A percentile compares a stretch with the other conserved stretches of the same genome.
phyloP scores from a whole-genome alignment of 108 stramenopile genomes.

The Pseudonitzschia delicatissima region DNA sequence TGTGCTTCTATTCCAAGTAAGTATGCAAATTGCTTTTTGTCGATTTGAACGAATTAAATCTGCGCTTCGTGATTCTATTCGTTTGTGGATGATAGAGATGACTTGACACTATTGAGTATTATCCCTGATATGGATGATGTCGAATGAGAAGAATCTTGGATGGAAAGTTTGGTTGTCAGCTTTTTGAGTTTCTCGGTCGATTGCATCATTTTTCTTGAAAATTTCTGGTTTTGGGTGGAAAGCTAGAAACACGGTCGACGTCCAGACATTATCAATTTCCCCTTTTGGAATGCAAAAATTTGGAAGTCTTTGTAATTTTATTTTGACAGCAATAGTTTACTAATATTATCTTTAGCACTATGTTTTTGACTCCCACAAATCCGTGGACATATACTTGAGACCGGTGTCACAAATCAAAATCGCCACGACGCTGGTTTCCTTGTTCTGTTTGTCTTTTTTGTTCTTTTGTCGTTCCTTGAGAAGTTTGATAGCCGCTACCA shows the following conservation, averaged over 20 bases:
- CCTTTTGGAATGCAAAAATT: background rate
- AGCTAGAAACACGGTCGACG: background rate
- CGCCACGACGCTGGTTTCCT: conserved; percentile 1
- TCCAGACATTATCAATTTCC: background rate
- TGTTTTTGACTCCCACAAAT: conserved; percentile 34
- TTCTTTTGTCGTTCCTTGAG: background rate
- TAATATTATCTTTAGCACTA: background rate
- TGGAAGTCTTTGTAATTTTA: background rate
- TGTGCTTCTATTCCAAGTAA: background rate
- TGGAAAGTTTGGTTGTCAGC: no score
- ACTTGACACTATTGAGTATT: background rate
- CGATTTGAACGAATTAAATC: background rate
- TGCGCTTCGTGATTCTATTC: background rate
- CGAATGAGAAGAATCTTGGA: background rate
- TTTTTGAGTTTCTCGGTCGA: background rate
- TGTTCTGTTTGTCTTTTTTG: background rate
- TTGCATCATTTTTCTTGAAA: background rate
- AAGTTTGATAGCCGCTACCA: conserved; percentile 68
- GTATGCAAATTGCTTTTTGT: background rate
- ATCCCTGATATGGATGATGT: background rate
- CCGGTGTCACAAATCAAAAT: conserved; percentile 33
- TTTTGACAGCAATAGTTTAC: background rate
- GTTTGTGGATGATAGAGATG: background rate
- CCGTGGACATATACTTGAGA: conserved; percentile 29
- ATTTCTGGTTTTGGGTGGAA: background rate